Evolutionary conservation across 768 basidiomycete genomes (phyloP).

Genomic region (Kondoa subrosea): DNA sequence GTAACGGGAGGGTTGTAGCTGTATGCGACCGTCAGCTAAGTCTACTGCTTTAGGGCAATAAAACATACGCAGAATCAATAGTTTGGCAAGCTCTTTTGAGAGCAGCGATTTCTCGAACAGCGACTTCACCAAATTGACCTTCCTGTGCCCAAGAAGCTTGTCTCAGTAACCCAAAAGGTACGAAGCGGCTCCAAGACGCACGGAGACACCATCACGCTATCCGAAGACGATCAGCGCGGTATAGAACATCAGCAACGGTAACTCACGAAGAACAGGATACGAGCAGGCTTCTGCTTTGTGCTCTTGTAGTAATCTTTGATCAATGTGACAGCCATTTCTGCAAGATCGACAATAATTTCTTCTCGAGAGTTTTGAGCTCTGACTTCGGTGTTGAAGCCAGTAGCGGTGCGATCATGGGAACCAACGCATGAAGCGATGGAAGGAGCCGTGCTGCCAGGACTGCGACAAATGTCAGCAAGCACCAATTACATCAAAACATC

Average conservation of each 20-base stretch:
- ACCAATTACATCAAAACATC: not conserved
- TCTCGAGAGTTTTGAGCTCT: conserved; percentile 10
- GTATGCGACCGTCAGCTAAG: no score
- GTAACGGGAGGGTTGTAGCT: not conserved
- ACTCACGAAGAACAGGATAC: conserved; percentile 18
- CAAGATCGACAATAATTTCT: conserved; percentile 17
- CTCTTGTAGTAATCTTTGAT: conserved; percentile 11
- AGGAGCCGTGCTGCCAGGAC: conserved; percentile 12
- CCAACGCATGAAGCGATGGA: conserved; percentile 21
- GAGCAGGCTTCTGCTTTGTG: conserved; percentile 7
- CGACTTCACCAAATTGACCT: conserved; percentile 17
- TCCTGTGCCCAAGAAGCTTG: not conserved
- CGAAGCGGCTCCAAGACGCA: not conserved
- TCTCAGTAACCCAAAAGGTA: not conserved
- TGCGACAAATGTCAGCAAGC: conserved; percentile 4
- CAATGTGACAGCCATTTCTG: not conserved
- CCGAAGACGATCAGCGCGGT: not conserved
- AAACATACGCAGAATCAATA: conserved; percentile 4
- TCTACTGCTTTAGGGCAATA: conserved; percentile 4
- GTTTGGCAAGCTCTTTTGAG: conserved; percentile 13
- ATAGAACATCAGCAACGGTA: conserved; percentile 6
- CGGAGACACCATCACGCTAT: not conserved
- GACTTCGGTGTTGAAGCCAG: conserved; percentile 15
- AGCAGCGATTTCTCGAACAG: conserved; percentile 12
- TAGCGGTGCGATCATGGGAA: conserved; percentile 6